Evolutionary conservation across 192 early-diverging fungal genomes (phyloP), one percentile per base, ranked within the genome.

Genomic region (Mortierella antarctica): DNA sequence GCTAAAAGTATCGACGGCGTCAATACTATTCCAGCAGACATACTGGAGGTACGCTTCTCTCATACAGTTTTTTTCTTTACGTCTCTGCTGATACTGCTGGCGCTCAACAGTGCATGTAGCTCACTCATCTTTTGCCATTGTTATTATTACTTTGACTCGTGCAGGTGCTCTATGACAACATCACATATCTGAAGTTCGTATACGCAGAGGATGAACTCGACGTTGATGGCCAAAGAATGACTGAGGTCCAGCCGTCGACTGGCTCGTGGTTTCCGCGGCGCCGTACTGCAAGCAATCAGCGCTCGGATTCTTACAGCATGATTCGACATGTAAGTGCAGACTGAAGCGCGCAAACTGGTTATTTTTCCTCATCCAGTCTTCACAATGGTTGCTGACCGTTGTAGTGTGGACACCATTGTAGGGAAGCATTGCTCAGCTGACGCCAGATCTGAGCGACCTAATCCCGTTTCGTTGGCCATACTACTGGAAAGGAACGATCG

Each of bases 1-100:
- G 91, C 92, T 21, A 89, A 88, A 63, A 83, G 86, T 42, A 90
- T 95, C 57, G 92, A 94, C 45, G 91, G 87, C 10, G 87, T 87
- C 51, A 86, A 84, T 62, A 85, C 83, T 47, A 87, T 93, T 58
- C 89, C 91, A 20, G 77, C 85, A 44, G 93, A 94, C 76, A 86
- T 95, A 42, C 75, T 95, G 60, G 92, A 94, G 76, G 91, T 94
- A 65, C 66, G 84, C 52, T 47, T 59, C 9, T 65, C 46, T 15
- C 14, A 17, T 1, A 39, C 8, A 41, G 23, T 44, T 44, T 23
- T 57, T 20, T 18, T 21, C 14, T 47, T n/a, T 54, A 17, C 15
- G n/a, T 21, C 21, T 1, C 2, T 31, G 31, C 31, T 31, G 31
- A 31, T 31, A 31, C 31, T 63, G 44, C 17, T 46, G 12, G 41